phyloP scores from a whole-genome alignment of 2,329 filamentous ascomycete species.

The Balansia obtecta region DNA sequence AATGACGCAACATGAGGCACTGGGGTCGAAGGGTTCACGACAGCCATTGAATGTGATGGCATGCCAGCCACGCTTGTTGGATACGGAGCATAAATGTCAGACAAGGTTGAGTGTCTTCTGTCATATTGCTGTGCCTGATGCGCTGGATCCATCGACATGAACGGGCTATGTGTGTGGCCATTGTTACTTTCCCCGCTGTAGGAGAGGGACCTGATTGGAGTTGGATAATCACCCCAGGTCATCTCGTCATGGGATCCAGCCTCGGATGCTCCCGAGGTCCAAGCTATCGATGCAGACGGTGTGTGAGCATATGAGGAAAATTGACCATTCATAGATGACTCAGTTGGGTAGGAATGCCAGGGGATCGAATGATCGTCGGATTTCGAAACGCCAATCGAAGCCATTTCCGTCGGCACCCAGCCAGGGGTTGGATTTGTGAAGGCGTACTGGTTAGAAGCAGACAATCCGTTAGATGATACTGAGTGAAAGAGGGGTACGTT shows the following conservation, averaged over 20 bases:
- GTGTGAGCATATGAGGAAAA: conserved; percentile 37
- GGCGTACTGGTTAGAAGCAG: conserved; percentile 21
- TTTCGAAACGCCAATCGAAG: conserved; percentile 26
- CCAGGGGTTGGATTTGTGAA: conserved; percentile 26
- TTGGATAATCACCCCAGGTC: conserved; percentile 30
- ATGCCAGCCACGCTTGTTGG: conserved; percentile 24
- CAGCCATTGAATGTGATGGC: conserved; percentile 22
- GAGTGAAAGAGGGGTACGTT: not conserved
- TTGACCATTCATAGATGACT: conserved; percentile 36
- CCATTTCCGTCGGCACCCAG: conserved; percentile 34
- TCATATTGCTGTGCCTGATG: conserved; percentile 28
- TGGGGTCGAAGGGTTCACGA: conserved; percentile 16
- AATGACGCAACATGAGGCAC: conserved; percentile 21
- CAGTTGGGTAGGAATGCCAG: conserved; percentile 39
- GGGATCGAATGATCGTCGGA: conserved; percentile 28
- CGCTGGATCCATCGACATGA: conserved; percentile 26
- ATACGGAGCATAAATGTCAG: conserved; percentile 32
- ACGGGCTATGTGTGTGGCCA: conserved; percentile 24
- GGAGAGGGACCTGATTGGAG: conserved; percentile 33
- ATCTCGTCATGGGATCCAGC: conserved; percentile 30
- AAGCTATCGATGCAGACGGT: conserved; percentile 26
- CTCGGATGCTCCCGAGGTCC: conserved; percentile 27
- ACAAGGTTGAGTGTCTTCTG: conserved; percentile 27
- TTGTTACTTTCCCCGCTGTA: conserved; percentile 31
- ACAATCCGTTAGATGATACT: conserved; percentile 24